Conservation (phyloP, 1,139 yeast species). For the Trichomonascaceae sp. region DNA sequence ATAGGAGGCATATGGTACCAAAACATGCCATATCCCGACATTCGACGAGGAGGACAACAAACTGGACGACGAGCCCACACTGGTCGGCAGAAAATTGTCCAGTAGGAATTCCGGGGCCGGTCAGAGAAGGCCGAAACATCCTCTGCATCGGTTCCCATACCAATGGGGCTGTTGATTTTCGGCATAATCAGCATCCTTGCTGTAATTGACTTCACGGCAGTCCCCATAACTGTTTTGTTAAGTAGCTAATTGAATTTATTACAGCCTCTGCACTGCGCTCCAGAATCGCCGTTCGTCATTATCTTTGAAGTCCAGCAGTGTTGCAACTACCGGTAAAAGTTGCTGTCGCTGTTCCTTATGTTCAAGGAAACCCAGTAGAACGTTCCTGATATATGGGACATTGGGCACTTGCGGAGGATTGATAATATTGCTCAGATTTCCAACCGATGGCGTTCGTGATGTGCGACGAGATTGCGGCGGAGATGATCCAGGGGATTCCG, state of each 20-base stretch:
- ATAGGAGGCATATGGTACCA: conserved; percentile 50
- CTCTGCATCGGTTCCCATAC: conserved; percentile 49
- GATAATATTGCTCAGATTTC: not conserved
- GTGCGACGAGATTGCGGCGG: conserved; percentile 4
- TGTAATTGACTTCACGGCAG: not conserved
- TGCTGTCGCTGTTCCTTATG: conserved; percentile 86
- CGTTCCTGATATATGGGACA: conserved; percentile 79
- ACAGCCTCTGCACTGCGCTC: conserved; percentile 41
- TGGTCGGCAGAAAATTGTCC: conserved; percentile 1
- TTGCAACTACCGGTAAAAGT: conserved; percentile 77
- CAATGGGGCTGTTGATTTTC: not conserved
- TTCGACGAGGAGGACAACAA: not conserved
- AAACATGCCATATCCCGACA: conserved; percentile 12
- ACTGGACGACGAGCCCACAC: not conserved
- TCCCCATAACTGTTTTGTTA: not conserved
- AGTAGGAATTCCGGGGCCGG: conserved; percentile 9
- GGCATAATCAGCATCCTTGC: not conserved
- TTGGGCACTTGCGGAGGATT: conserved; percentile 30
- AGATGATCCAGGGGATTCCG: conserved; percentile 3
- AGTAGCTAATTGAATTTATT: not conserved
- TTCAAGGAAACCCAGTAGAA: conserved; percentile 79
- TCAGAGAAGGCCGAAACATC: not conserved
- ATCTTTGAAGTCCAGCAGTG: conserved; percentile 59
- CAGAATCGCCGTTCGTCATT: conserved; percentile 69
- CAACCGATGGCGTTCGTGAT: conserved; percentile 8